Percentiles rank a stretch among this genome's conserved stretches.
phyloP scores from a whole-genome alignment of 2,329 filamentous ascomycete genomes.

The Apiospora arundinis region DNA sequence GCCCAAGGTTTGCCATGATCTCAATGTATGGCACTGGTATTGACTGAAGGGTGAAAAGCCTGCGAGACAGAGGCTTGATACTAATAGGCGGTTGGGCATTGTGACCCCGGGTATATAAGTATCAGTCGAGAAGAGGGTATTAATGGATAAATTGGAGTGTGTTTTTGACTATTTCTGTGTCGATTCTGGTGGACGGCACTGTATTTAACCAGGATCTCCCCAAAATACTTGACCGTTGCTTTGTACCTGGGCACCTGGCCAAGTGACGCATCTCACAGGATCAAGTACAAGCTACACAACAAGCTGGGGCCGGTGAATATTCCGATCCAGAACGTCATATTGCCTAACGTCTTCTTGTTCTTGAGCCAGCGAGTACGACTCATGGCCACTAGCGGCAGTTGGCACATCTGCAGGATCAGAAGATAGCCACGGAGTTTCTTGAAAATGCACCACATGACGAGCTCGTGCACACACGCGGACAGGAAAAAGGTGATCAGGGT shows the following conservation, averaged over 20 bases:
- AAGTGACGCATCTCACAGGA: slow-evolving; percentile 48
- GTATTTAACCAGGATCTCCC: background rate
- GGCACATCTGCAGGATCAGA: slow-evolving; percentile 74
- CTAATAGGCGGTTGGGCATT: background rate
- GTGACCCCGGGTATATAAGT: background rate
- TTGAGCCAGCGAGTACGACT: slow-evolving; percentile 72
- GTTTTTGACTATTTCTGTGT: background rate
- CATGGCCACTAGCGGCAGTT: slow-evolving; percentile 73
- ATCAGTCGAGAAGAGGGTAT: background rate
- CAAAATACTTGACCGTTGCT: background rate
- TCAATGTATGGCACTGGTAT: background rate
- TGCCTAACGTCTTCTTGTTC: slow-evolving; percentile 68
- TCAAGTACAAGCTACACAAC: slow-evolving; percentile 65
- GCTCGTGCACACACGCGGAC: slow-evolving; percentile 73
- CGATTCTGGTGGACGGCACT: background rate
- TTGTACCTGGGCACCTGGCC: background rate
- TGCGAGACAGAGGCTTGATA: background rate
- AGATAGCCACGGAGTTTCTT: slow-evolving; percentile 79
- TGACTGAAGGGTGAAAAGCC: background rate
- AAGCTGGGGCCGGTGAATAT: slow-evolving; percentile 79
- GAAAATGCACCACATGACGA: slow-evolving; percentile 83
- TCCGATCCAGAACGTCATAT: slow-evolving; percentile 79
- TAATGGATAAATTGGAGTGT: background rate
- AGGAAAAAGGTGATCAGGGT: slow-evolving; percentile 79
- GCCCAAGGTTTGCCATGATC: background rate